A percentile compares a stretch with the other conserved stretches of the same genome.
These are phyloP conservation scores for Maudiozyma saulgeensis DNA, from an alignment of 805 yeast genomes.

Conservation along the genomic window DNA sequence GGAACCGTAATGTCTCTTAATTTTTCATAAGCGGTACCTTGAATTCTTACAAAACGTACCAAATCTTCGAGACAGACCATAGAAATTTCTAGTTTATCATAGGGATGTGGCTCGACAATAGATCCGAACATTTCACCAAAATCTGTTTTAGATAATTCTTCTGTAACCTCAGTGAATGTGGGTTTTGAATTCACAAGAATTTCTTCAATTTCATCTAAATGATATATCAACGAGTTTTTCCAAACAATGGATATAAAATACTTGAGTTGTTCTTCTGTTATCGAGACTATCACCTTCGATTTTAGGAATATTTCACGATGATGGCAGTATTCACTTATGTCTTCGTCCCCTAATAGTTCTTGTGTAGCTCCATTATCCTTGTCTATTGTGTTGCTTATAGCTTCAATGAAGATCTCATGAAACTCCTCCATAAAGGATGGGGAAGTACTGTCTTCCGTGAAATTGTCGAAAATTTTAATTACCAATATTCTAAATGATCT, in stretches of 20 bases:
- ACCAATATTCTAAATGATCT: slow-evolving; percentile 33
- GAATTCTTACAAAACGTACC: slow-evolving; percentile 32
- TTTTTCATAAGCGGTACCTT: slow-evolving; percentile 9
- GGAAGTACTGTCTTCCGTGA: slow-evolving; percentile 3
- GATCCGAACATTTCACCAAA: slow-evolving; percentile 52
- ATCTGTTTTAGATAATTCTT: slow-evolving; percentile 32
- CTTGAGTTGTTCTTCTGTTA: slow-evolving; percentile 30
- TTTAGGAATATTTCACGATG: slow-evolving; percentile 38
- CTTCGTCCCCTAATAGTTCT: slow-evolving; percentile 35
- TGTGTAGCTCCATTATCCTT: slow-evolving; percentile 22
- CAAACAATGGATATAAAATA: slow-evolving; percentile 43
- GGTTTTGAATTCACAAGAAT: slow-evolving; percentile 23
- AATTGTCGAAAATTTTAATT: slow-evolving; percentile 11
- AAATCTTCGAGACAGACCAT: slow-evolving; percentile 48
- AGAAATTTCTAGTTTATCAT: slow-evolving; percentile 41
- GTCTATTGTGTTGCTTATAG: slow-evolving; percentile 24
- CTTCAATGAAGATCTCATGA: slow-evolving; percentile 23
- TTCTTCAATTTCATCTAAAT: slow-evolving; percentile 45
- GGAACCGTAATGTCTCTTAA: slow-evolving; percentile 31
- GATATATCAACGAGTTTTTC: slow-evolving; percentile 50
- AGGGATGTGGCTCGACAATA: slow-evolving; percentile 39
- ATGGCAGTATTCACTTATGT: slow-evolving; percentile 35
- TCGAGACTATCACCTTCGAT: slow-evolving; percentile 25
- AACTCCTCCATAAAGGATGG: slow-evolving; percentile 8
- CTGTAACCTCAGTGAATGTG: slow-evolving; percentile 31